Evolutionary conservation across 2,329 filamentous ascomycete species (phyloP).

Genomic region (Pseudopithomyces maydicus): DNA sequence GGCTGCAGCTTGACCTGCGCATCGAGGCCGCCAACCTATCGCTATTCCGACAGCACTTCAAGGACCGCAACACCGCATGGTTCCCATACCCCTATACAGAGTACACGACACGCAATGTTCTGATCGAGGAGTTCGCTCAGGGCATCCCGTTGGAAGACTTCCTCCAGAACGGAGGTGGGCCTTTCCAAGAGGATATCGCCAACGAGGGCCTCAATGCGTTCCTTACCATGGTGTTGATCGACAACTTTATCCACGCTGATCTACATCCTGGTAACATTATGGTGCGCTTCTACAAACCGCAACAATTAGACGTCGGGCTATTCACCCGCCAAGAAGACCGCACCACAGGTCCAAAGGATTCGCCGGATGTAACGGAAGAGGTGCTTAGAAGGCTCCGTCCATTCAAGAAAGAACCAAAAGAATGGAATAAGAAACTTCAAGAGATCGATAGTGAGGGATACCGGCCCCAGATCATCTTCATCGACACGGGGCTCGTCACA

Average conservation of each 20-base stretch:
- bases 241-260: slow-evolving; percentile 97
- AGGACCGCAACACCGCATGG: slow-evolving; percentile 87
- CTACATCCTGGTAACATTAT: slow-evolving; percentile 98
- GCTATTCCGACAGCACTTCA: slow-evolving; percentile 89
- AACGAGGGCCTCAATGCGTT: slow-evolving; percentile 96
- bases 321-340: slow-evolving; percentile 45
- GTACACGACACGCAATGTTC: slow-evolving; percentile 87
- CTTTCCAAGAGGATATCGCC: slow-evolving; percentile 92
- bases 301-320: slow-evolving; percentile 69
- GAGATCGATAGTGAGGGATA: slow-evolving; percentile 87
- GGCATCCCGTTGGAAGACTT: slow-evolving; percentile 92
- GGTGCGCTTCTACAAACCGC: slow-evolving; percentile 94
- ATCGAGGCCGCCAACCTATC: slow-evolving; percentile 92
- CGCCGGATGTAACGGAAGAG: slow-evolving; percentile 82
- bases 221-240: slow-evolving; percentile 91
- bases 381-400: slow-evolving; percentile 81
- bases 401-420: slow-evolving; percentile 66
- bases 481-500: slow-evolving; percentile 94
- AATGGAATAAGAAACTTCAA: slow-evolving; percentile 75
- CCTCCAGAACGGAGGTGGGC: slow-evolving; percentile 85
- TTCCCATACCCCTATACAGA: slow-evolving; percentile 94
- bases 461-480: slow-evolving; percentile 93
- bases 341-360: slow-evolving; percentile 50
- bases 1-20: slow-evolving; percentile 89
- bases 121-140: slow-evolving; percentile 95